phyloP scores from a whole-genome alignment of 345 rosid genomes.

The Syzygium jambos region DNA sequence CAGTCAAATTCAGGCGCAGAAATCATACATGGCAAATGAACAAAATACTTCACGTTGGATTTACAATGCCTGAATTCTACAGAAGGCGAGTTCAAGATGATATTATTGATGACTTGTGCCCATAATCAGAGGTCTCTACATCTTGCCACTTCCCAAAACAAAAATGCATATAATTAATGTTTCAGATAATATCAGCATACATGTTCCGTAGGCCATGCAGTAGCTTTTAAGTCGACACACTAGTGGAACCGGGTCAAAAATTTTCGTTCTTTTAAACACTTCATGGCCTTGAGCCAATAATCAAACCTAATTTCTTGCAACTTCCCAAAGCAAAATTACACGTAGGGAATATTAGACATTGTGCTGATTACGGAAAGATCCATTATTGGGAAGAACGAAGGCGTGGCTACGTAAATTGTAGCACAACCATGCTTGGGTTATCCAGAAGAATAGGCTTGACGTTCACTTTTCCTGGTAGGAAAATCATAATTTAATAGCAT shows the following conservation, averaged over 20 bases:
- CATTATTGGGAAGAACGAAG: neutral
- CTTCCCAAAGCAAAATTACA: neutral
- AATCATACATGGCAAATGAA: no score
- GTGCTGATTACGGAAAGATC: neutral
- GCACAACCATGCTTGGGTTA: neutral
- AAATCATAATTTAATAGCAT: neutral
- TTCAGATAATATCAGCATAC: neutral
- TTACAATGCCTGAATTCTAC: no score
- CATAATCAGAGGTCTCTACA: no score
- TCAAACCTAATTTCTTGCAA: neutral
- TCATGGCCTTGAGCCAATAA: neutral
- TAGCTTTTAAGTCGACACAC: no score
- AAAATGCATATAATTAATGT: neutral
- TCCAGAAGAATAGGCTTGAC: neutral
- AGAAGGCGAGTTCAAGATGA: no score
- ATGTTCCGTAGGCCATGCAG: neutral
- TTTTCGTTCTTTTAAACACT: neutral
- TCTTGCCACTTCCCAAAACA: no score
- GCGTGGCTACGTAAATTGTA: neutral
- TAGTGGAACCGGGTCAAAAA: neutral
- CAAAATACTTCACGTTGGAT: no score
- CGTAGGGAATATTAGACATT: neutral
- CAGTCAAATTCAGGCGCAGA: no score
- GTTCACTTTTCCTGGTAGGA: neutral
- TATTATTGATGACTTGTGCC: no score